These are phyloP conservation scores for Eutrema heterophyllum DNA, from an alignment of 345 rosid genomes.

Conservation along the genomic window DNA sequence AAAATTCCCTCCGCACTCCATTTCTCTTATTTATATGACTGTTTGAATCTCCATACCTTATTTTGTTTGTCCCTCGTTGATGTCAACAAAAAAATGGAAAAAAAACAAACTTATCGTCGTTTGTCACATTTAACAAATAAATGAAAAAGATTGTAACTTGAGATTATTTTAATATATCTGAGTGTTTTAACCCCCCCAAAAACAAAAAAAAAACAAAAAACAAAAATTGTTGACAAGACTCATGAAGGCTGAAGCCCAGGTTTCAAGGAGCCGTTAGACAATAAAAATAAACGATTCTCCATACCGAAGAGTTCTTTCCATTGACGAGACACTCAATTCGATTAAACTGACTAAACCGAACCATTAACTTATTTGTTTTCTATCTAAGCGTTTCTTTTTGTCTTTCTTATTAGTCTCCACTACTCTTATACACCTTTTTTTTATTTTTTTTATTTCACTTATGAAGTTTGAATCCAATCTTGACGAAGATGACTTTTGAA, in stretches of 20 bases:
- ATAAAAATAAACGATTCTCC: neutral
- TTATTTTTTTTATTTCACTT: no score
- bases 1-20: neutral
- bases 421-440: no score
- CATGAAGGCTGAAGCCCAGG: neutral
- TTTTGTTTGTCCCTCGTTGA: neutral
- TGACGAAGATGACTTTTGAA: no score
- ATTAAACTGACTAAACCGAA: neutral
- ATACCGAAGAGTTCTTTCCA: neutral
- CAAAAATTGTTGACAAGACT: no score
- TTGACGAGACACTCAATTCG: no score
- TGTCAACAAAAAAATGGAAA: no score
- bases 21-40: neutral
- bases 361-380: neutral
- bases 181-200: neutral
- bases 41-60: neutral
- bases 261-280: constrained; percentile 28
- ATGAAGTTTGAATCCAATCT: no score
- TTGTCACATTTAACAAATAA: neutral
- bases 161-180: no score
- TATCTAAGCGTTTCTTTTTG: neutral
- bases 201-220: neutral
- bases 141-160: neutral
- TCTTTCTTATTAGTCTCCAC: no score
- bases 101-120: no score